Evolutionary conservation across 352 stramenopile species (phyloP).

Genomic region (Phytophthora sojae): DNA sequence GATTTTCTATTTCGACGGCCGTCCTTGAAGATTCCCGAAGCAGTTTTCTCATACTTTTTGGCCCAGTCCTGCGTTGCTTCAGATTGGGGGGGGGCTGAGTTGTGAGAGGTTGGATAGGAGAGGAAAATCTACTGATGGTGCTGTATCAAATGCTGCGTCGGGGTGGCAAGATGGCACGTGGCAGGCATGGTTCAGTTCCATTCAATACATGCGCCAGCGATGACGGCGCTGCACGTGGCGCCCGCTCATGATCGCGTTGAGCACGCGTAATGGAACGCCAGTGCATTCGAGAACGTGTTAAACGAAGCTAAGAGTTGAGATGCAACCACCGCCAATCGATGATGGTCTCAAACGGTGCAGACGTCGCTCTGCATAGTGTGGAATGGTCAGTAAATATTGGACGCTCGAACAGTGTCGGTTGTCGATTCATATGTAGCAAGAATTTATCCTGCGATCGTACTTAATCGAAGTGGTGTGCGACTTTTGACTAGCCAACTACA

Average conservation of each 20-base stretch:
- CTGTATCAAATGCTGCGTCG: not conserved
- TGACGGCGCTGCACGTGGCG: conserved; percentile 30
- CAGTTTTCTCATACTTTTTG: not conserved
- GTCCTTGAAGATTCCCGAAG: conserved; percentile 13
- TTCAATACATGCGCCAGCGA: conserved; percentile 23
- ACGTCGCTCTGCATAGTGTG: too few relatives aligned
- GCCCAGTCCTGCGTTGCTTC: too few relatives aligned
- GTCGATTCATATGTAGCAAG: too few relatives aligned
- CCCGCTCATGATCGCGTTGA: not conserved
- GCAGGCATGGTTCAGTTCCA: not conserved
- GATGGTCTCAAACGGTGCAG: not conserved
- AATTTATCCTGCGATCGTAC: too few relatives aligned
- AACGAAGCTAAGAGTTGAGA: not conserved
- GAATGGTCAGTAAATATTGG: too few relatives aligned
- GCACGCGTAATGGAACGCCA: too few relatives aligned
- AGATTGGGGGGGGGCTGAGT: too few relatives aligned
- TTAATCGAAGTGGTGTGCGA: too few relatives aligned
- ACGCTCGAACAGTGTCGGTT: too few relatives aligned
- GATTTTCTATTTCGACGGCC: conserved; percentile 14
- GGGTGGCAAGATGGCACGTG: not conserved
- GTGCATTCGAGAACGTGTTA: not conserved
- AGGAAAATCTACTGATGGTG: too few relatives aligned
- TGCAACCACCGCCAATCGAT: not conserved
- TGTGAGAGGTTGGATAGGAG: too few relatives aligned
- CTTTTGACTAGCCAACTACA: too few relatives aligned